Evolutionary conservation across 2,329 filamentous ascomycete species (phyloP), one percentile per base, ranked within the genome.

Genomic region (Penicillium digitatum): DNA sequence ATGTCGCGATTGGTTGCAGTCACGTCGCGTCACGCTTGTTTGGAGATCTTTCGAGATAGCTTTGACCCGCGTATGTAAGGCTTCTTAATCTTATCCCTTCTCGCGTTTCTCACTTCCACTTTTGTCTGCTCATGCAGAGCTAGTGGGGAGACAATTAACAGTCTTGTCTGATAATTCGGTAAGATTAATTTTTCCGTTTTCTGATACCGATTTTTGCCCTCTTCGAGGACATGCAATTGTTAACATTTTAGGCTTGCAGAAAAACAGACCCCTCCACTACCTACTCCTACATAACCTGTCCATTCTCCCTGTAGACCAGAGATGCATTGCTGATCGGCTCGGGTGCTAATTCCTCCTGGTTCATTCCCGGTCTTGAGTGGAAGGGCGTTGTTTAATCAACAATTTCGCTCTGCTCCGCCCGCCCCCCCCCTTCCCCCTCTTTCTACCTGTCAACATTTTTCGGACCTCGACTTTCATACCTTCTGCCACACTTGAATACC

Each of bases 1-100:
- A 26, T 26, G 54, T 53, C 66, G 68, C 69, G 71, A 71, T 72
- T 72, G 69, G 70, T 65, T 67, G 56, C 62, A 26, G 66, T 70
- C 69, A 71, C 71, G 72, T 74, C 72, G 72, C 72, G 72, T 73
- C 68, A 69, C 69, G 69, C 65, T 64, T 65, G 59, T 61, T 62
- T 59, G 56, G 61, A 59, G 68, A 68, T 70, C 68, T 58, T 62
- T 62, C 62, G 54, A 45, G 57, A 67, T 62, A 62, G 65, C 68
- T 68, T 66, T 66, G 65, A 60, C 51, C 59, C 63, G 63, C 61
- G 62, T 55, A 70, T 68, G 68, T 66, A 72, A 72, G 68, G 69
- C 62, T 66, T 62, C 56, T 54, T 48, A 46, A 48, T 35, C 8
- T 35, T 31, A 24, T 16, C 49, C 49, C 40, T 56, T 59, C 59